A percentile compares a stretch with the other conserved stretches of the same genome.
These are phyloP conservation scores for Hypoxylon fuscum DNA, from an alignment of 495 filamentous ascomycete species.

Conservation along the genomic window DNA sequence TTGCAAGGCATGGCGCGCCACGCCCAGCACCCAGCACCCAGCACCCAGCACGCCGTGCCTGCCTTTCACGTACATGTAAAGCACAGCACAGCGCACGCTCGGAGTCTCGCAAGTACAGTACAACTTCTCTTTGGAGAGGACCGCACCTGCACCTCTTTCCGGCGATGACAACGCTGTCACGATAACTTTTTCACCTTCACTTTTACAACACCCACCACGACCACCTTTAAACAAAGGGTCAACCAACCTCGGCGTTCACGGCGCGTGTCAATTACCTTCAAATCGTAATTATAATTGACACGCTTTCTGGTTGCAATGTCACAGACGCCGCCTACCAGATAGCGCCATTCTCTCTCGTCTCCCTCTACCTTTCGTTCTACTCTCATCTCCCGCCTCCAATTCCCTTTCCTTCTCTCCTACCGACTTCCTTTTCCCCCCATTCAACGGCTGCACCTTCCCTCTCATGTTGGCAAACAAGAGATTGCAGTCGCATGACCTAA, in stretches of 20 bases:
- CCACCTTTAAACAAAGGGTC: slow-evolving; percentile 9
- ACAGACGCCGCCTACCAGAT: slow-evolving; percentile 34
- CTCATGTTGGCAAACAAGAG: slow-evolving; percentile 23
- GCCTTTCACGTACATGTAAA: background rate
- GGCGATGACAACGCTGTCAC: slow-evolving; percentile 36
- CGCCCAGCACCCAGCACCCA: too few species aligned
- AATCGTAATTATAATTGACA: slow-evolving; percentile 37
- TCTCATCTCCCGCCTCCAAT: slow-evolving; percentile 6
- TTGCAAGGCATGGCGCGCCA: slow-evolving; percentile 32
- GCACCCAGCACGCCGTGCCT: background rate
- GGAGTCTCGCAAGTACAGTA: slow-evolving; percentile 13
- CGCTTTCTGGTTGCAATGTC: slow-evolving; percentile 40
- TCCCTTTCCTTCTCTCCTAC: slow-evolving; percentile 2
- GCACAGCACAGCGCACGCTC: slow-evolving; percentile 3
- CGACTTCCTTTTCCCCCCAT: slow-evolving; percentile 4
- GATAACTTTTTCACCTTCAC: slow-evolving; percentile 22
- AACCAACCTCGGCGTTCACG: slow-evolving; percentile 8
- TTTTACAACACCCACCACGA: slow-evolving; percentile 14
- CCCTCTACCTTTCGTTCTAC: slow-evolving; percentile 7
- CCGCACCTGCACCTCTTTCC: slow-evolving; percentile 30
- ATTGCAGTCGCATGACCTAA: slow-evolving; percentile 21
- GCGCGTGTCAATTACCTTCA: slow-evolving; percentile 14
- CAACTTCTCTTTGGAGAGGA: slow-evolving; percentile 18
- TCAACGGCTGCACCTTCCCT: too few species aligned
- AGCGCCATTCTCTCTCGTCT: slow-evolving; percentile 21